Percentiles rank a stretch among this genome's conserved stretches.
phyloP scores from a whole-genome alignment of 306 rosid genomes.

The Cicer cuneatum region DNA sequence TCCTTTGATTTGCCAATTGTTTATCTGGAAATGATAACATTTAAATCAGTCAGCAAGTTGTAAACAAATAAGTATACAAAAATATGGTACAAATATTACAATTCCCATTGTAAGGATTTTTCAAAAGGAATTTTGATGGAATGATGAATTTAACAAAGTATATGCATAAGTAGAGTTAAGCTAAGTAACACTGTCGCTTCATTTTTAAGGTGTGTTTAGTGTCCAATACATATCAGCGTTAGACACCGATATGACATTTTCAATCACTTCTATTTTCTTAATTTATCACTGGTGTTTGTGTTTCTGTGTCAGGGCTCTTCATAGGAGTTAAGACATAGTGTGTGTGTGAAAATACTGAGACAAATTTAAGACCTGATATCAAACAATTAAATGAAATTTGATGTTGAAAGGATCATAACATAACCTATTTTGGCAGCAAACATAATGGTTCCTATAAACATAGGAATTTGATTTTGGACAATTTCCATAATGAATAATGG shows the following conservation, averaged over 20 bases:
- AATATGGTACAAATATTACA: conserved; percentile 13
- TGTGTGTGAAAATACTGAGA: conserved; percentile 10
- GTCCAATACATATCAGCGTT: no score
- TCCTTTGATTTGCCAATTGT: not conserved
- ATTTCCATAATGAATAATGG: not conserved
- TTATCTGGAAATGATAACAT: conserved; percentile 28
- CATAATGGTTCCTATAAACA: not conserved
- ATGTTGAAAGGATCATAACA: not conserved
- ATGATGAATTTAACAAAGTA: not conserved
- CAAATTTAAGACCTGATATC: not conserved
- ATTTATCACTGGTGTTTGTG: no score
- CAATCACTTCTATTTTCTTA: no score
- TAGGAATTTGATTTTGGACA: conserved; percentile 9
- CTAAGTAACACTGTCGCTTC: no score
- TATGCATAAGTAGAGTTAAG: not conserved
- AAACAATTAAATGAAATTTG: conserved; percentile 18
- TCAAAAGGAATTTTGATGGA: not conserved
- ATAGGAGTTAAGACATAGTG: no score
- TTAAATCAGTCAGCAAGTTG: conserved; percentile 29
- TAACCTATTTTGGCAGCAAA: not conserved
- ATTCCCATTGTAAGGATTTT: not conserved
- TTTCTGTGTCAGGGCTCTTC: no score
- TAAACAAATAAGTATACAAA: not conserved
- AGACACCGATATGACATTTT: no score
- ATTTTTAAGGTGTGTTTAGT: no score